Conservation (phyloP, 148 eudicot genomes). For the Heliamphora exappendiculata region DNA sequence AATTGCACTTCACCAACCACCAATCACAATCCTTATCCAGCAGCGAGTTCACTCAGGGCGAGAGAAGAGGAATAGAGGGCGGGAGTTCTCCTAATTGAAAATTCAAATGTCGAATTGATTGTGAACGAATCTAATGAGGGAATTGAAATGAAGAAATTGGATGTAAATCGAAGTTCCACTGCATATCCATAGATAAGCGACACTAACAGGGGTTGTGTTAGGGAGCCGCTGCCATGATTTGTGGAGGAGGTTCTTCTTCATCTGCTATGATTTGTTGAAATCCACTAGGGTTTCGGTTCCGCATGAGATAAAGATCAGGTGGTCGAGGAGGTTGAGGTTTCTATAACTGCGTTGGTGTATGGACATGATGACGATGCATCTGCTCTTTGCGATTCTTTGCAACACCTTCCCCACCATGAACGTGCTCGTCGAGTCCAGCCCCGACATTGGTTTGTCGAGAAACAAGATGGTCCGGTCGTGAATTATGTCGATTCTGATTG, state of each 20-base stretch:
- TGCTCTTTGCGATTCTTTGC: conserved; percentile 69
- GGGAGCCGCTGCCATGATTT: no score
- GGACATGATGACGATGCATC: conserved; percentile 76
- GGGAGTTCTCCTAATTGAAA: no score
- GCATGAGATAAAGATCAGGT: conserved; percentile 56
- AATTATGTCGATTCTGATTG: conserved; percentile 74
- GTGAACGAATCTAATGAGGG: no score
- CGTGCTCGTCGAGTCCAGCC: conserved; percentile 85
- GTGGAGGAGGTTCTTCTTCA: conserved; percentile 5
- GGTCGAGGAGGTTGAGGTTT: conserved; percentile 55
- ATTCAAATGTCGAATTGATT: no score
- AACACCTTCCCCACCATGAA: conserved; percentile 83
- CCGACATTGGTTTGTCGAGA: conserved; percentile 87
- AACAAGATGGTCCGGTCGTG: conserved; percentile 80
- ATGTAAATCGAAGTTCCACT: no score
- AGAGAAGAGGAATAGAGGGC: no score
- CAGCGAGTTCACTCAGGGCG: no score
- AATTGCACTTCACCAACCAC: no score
- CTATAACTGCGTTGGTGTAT: conserved; percentile 78
- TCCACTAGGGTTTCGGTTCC: conserved; percentile 48
- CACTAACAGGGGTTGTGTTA: no score
- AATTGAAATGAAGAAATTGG: no score
- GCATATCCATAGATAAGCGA: no score
- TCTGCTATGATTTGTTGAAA: conserved; percentile 56
- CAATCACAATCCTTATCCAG: no score